Conservation (phyloP, 176 grass and related monocot genomes). For the Hsuehochloa calcarea region DNA sequence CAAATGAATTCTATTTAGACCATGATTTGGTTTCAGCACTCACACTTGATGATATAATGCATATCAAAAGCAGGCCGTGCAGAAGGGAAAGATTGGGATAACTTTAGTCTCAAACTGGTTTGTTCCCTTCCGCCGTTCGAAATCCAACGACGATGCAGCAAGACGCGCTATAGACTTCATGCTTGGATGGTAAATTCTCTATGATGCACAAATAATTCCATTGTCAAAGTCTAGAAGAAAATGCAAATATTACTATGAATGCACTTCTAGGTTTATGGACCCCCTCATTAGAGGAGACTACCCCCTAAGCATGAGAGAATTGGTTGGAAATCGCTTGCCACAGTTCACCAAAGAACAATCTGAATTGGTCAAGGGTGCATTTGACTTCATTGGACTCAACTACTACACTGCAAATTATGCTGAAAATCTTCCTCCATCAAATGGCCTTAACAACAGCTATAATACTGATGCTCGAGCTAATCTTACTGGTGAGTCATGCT, state of each 20-base stretch:
- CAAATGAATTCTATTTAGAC: neutral
- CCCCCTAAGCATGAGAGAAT: constrained; percentile 39
- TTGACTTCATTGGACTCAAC: constrained; percentile 69
- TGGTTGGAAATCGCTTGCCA: constrained; percentile 49
- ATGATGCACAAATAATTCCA: neutral
- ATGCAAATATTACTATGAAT: neutral
- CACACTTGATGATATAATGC: neutral
- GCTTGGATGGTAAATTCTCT: constrained; percentile 59
- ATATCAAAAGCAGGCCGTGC: constrained; percentile 28
- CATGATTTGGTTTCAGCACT: neutral
- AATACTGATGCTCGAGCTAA: constrained; percentile 27
- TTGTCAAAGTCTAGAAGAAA: neutral
- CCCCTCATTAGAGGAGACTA: constrained; percentile 51
- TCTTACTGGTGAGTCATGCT: constrained; percentile 14
- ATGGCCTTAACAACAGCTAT: constrained; percentile 26
- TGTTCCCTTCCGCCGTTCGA: constrained; percentile 46
- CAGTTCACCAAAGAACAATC: neutral
- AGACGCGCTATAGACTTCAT: constrained; percentile 56
- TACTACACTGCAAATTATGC: constrained; percentile 55
- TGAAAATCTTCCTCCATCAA: neutral
- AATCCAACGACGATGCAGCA: constrained; percentile 42
- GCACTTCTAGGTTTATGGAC: constrained; percentile 40
- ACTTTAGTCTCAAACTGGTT: constrained; percentile 51
- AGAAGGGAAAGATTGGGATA: constrained; percentile 62
- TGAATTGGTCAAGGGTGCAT: constrained; percentile 45